phyloP scores from a whole-genome alignment of 1,284 basidiomycete genomes.

The Blastosporella zonata region DNA sequence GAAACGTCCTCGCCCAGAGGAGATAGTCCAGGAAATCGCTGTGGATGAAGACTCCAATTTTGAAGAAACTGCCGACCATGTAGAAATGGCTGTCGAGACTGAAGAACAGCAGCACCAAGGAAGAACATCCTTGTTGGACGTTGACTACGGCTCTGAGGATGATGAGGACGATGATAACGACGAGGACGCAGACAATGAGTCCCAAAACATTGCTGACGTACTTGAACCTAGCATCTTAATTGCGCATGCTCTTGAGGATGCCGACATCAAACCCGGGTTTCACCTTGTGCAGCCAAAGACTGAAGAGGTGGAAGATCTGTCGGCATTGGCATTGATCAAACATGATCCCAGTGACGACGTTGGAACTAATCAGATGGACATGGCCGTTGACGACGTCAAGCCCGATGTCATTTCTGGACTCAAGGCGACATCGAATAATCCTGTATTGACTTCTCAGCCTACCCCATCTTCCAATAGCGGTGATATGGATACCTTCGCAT shows the following conservation, averaged over 20 bases:
- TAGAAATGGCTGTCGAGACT: constrained; percentile 18
- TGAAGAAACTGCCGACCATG: constrained; percentile 2
- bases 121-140: constrained; percentile 30
- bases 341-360: constrained; percentile 16
- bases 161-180: constrained; percentile 67
- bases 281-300: constrained; percentile 50
- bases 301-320: constrained; percentile 60
- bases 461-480: constrained; percentile 28
- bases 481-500: constrained; percentile 25
- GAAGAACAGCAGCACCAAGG: constrained; percentile 13
- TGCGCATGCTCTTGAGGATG: constrained; percentile 49
- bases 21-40: constrained; percentile 18
- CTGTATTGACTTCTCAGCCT: constrained; percentile 16
- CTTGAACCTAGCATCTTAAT: constrained; percentile 49
- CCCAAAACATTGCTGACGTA: constrained; percentile 52
- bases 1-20: constrained; percentile 42
- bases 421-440: constrained; percentile 19
- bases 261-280: constrained; percentile 24
- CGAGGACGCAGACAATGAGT: constrained; percentile 51
- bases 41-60: constrained; percentile 28
- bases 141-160: constrained; percentile 57
- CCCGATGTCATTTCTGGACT: constrained; percentile 5
- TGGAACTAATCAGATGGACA: constrained; percentile 17
- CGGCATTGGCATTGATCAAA: constrained; percentile 45
- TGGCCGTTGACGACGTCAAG: constrained; percentile 34